phyloP scores from a whole-genome alignment of 305 asterid species.

The Plantago lanceolata region DNA sequence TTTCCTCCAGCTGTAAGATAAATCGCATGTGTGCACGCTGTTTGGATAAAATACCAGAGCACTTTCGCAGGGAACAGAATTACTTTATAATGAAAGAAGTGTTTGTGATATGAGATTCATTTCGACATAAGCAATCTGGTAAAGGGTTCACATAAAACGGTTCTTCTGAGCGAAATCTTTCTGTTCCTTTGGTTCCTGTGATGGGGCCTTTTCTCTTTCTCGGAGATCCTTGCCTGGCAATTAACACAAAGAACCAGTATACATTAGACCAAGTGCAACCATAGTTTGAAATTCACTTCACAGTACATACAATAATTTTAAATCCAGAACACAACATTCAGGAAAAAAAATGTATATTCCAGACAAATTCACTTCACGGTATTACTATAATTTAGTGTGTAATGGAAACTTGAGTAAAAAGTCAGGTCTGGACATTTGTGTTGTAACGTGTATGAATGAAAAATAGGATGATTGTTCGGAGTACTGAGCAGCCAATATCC shows the following conservation, averaged over 20 bases:
- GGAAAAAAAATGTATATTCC: too few species aligned
- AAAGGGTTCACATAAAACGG: constrained; percentile 87
- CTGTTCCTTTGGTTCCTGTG: constrained; percentile 85
- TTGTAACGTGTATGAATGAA: too few species aligned
- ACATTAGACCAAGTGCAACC: background rate
- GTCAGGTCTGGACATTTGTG: too few species aligned
- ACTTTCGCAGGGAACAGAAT: background rate
- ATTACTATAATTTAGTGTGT: too few species aligned
- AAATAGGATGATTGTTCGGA: too few species aligned
- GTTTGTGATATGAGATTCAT: constrained; percentile 28
- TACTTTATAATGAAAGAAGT: constrained; percentile 33
- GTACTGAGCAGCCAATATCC: too few species aligned
- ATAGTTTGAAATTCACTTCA: background rate
- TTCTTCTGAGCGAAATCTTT: constrained; percentile 89
- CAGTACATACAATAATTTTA: background rate
- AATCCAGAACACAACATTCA: too few species aligned
- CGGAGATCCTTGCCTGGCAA: constrained; percentile 89
- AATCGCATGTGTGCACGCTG: constrained; percentile 12
- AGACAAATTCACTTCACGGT: too few species aligned
- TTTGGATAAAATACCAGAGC: background rate
- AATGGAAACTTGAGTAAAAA: too few species aligned
- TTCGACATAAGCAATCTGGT: constrained; percentile 85
- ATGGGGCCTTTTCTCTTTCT: constrained; percentile 93
- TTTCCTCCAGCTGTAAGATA: constrained; percentile 17
- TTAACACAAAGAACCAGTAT: constrained; percentile 5